Conservation (phyloP, 768 basidiomycete species). For the Amanita rubescens region DNA sequence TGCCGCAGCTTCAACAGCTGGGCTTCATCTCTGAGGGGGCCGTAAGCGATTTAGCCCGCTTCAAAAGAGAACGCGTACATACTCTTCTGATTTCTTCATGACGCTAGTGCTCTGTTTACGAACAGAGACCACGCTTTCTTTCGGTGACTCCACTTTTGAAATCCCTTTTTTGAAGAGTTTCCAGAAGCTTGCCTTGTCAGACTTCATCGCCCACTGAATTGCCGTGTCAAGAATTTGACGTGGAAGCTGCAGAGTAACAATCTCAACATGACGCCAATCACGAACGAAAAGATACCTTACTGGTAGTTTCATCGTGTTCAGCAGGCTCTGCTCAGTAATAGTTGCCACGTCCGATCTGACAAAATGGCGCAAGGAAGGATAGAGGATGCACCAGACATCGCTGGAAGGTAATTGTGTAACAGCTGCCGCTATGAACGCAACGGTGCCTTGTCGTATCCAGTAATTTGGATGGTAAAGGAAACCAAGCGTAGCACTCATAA, state of each 20-base stretch:
- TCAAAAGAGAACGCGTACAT: constrained; percentile 17
- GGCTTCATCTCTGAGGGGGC: constrained; percentile 55
- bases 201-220: constrained; percentile 82
- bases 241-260: constrained; percentile 32
- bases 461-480: constrained; percentile 93
- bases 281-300: constrained; percentile 36
- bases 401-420: constrained; percentile 75
- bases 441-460: constrained; percentile 93
- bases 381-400: constrained; percentile 96
- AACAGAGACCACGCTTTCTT: constrained; percentile 63
- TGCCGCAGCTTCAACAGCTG: constrained; percentile 77
- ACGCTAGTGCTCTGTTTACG: constrained; percentile 43
- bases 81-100: constrained; percentile 72
- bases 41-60: constrained; percentile 1
- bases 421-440: constrained; percentile 82
- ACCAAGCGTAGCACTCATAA: constrained; percentile 81
- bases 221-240: constrained; percentile 81
- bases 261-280: constrained; percentile 1
- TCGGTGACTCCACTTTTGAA: constrained; percentile 55
- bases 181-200: constrained; percentile 80
- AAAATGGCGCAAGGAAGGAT: constrained; percentile 83
- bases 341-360: constrained; percentile 74
- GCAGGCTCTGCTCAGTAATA: constrained; percentile 68
- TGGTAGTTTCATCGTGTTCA: constrained; percentile 69
- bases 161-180: constrained; percentile 39